Evolutionary conservation across 2,329 filamentous ascomycete species (phyloP).

Genomic region (Pyricularia grisea): DNA sequence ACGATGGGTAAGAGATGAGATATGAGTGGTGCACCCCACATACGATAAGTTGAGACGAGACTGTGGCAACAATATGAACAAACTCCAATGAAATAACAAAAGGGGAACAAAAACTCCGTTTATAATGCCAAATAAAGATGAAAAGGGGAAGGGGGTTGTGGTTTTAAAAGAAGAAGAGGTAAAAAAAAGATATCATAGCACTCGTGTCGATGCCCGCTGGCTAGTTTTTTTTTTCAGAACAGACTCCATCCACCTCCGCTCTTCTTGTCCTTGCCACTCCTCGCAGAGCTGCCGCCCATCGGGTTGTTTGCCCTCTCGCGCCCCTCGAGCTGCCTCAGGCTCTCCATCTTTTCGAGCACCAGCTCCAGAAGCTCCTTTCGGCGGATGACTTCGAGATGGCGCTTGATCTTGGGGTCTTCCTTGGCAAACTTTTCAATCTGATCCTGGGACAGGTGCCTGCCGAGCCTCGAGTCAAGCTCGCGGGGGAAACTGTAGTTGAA

Average conservation of each 20-base stretch:
- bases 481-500: conserved; percentile 98
- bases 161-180: not conserved
- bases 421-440: conserved; percentile 86
- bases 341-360: conserved; percentile 93
- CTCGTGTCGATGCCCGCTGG: not conserved
- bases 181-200: not conserved
- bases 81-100: not conserved
- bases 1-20: not conserved
- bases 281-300: conserved; percentile 7
- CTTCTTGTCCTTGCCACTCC: conserved; percentile 20
- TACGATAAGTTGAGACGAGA: not conserved
- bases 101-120: not conserved
- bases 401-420: conserved; percentile 82
- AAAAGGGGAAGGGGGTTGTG: not conserved
- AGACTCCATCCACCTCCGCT: conserved; percentile 39
- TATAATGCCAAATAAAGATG: not conserved
- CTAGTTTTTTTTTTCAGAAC: conserved; percentile 24
- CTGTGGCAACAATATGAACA: not conserved
- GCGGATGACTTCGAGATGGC: conserved; percentile 84
- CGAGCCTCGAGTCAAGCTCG: conserved; percentile 79
- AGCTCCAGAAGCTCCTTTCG: conserved; percentile 89
- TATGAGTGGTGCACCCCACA: not conserved
- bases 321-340: conserved; percentile 73
- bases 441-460: conserved; percentile 65
- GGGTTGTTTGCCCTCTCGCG: conserved; percentile 44